Evolutionary conservation across 495 filamentous ascomycete species (phyloP).

Genomic region (Rhypophila decipiens): DNA sequence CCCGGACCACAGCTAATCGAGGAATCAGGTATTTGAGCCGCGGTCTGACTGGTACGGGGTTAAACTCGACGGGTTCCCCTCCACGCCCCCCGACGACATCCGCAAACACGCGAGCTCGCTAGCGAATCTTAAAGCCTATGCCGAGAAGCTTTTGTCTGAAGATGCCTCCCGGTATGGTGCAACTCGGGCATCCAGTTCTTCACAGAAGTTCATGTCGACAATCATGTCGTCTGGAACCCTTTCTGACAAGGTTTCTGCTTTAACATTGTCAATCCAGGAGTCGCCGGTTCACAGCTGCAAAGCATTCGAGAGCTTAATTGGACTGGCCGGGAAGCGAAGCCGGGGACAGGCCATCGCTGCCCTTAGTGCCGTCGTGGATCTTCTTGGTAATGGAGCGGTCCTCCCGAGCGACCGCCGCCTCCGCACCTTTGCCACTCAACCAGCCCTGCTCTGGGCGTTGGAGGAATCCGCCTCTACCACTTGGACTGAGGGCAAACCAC

Average conservation of each 20-base stretch:
- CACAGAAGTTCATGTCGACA: slow-evolving; percentile 87
- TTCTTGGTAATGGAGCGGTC: slow-evolving; percentile 80
- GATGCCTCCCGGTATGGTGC: slow-evolving; percentile 61
- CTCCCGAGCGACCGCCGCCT: slow-evolving; percentile 78
- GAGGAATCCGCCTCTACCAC: slow-evolving; percentile 44
- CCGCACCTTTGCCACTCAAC: slow-evolving; percentile 70
- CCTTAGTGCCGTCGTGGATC: slow-evolving; percentile 83
- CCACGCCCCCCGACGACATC: slow-evolving; percentile 37
- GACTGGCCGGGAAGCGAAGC: slow-evolving; percentile 78
- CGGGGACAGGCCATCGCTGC: slow-evolving; percentile 92
- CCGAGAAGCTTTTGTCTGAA: slow-evolving; percentile 62
- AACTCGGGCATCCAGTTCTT: slow-evolving; percentile 56
- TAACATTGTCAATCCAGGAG: slow-evolving; percentile 90
- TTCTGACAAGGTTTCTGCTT: slow-evolving; percentile 91
- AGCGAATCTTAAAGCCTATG: slow-evolving; percentile 68
- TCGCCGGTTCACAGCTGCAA: slow-evolving; percentile 90
- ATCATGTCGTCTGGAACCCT: slow-evolving; percentile 96
- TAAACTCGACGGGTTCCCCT: slow-evolving; percentile 51
- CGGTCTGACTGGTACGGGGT: slow-evolving; percentile 81
- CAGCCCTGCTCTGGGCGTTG: slow-evolving; percentile 63
- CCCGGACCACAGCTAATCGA: slow-evolving; percentile 10
- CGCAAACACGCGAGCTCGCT: slow-evolving; percentile 52
- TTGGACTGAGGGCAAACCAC: slow-evolving; percentile 59
- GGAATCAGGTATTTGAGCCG: slow-evolving; percentile 59
- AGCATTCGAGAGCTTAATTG: slow-evolving; percentile 74